phyloP scores from a whole-genome alignment of 2,329 filamentous ascomycete species.

The Escovopsis sp. region DNA sequence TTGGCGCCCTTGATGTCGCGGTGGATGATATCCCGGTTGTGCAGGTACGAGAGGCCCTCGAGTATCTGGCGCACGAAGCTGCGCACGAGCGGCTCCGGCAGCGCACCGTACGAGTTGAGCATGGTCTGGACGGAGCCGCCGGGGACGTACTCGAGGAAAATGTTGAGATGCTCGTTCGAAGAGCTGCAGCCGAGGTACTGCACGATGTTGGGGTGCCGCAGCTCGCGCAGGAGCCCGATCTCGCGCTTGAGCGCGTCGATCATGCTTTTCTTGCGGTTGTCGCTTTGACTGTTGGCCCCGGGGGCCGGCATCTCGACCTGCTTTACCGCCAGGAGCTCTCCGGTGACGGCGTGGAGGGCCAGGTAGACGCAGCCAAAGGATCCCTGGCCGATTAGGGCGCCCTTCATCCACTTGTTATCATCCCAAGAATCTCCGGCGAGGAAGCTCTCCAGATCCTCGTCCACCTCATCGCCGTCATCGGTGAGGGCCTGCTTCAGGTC shows the following conservation, averaged over 20 bases:
- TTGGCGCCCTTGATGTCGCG: conserved; percentile 98
- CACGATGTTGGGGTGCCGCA: conserved; percentile 94
- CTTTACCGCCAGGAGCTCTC: conserved; percentile 95
- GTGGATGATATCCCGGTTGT: conserved; percentile 91
- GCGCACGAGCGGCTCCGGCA: conserved; percentile 82
- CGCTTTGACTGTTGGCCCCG: conserved; percentile 63
- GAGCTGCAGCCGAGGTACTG: conserved; percentile 94
- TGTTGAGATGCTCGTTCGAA: conserved; percentile 84
- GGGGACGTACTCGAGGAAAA: conserved; percentile 98
- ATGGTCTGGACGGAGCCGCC: conserved; percentile 96
- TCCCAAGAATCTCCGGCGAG: conserved; percentile 87
- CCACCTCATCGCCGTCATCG: conserved; percentile 81
- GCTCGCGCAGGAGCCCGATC: conserved; percentile 81
- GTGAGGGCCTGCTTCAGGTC: conserved; percentile 74
- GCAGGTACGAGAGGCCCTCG: conserved; percentile 80
- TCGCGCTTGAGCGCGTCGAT: conserved; percentile 94
- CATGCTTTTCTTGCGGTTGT: conserved; percentile 93
- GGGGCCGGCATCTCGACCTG: conserved; percentile 83
- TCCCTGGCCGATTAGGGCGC: conserved; percentile 88
- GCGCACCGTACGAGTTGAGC: conserved; percentile 94
- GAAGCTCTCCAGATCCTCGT: conserved; percentile 82
- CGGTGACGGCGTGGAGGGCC: conserved; percentile 86
- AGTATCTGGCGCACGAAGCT: conserved; percentile 96
- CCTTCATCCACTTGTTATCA: conserved; percentile 98
- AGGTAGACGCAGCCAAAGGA: conserved; percentile 95